Evolutionary conservation across 768 basidiomycete genomes (phyloP), one percentile per base, ranked within the genome.

Genomic region (Suillus decipiens): DNA sequence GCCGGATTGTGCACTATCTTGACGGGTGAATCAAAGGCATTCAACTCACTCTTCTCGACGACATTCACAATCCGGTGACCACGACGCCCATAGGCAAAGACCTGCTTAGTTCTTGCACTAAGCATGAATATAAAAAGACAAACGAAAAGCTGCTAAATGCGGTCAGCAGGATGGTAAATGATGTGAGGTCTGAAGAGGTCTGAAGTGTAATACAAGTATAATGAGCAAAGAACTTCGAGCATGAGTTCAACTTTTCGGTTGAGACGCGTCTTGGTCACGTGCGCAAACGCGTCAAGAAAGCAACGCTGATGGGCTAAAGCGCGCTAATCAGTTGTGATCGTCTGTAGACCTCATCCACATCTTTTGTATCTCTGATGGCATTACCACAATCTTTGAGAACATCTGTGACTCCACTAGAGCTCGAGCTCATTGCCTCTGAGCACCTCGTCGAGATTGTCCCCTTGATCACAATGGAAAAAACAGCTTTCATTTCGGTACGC

Each of bases 351-450:
- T 54, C 6, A 17, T 15, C 22, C 55, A 53, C 31, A 6, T 19
- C 50, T 24, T 14, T 36, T 34, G 33, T 36, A 3, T 36, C 36
- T 33, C 28, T 37, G 9, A 95, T 96, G 95, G 86, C 95, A 41
- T 83, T 96, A 28, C 93, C 95, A 3, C 80, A 81, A 48, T 78
- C 85, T 5, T 79, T 96, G 19, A 84, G 89, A 62, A 79, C 81
- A 4, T 91, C 92, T 0, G 80, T 93, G 39, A 89, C 89, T 8
- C 93, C 95, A 37, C 84, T 86, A 63, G 95, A 97, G 73, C 85
- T 96, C 33, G 94, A 96, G 68, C 86, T 96, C 60, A 85, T 96
- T 61, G 92, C 95, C 1, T 92, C 85, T 22, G 90, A 97, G 68
- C 84, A 93, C 64, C 80, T 89, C 42, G 82, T 98, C 51, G 92